phyloP scores from a whole-genome alignment of 192 early-diverging fungal genomes.

The Paraglomus brasilianum region DNA sequence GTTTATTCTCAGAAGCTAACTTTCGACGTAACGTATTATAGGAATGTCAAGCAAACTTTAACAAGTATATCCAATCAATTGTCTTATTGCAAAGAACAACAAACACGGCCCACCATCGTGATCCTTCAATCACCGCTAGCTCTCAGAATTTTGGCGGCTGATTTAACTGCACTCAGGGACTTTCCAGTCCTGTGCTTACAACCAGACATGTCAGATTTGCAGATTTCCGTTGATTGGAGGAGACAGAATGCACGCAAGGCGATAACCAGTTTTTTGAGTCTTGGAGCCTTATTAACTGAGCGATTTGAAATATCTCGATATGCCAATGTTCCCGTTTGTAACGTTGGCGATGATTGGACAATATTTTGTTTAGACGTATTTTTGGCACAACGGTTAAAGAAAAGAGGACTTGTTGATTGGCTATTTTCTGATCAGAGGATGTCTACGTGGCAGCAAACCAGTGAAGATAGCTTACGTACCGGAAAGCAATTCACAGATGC shows the following conservation, averaged over 20 bases:
- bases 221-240: conserved; percentile 85
- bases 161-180: conserved; percentile 53
- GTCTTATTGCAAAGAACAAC: conserved; percentile 58
- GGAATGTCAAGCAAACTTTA: conserved; percentile 52
- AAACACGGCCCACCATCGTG: conserved; percentile 67
- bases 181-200: conserved; percentile 76
- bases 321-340: conserved; percentile 86
- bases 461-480: conserved; percentile 69
- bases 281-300: conserved; percentile 73
- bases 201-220: conserved; percentile 65
- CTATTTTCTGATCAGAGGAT: conserved; percentile 78
- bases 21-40: conserved; percentile 48
- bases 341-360: conserved; percentile 79
- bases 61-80: conserved; percentile 61
- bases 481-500: conserved; percentile 56
- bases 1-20: conserved; percentile 53
- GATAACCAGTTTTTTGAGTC: conserved; percentile 70
- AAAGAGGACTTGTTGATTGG: conserved; percentile 88
- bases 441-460: conserved; percentile 84
- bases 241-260: conserved; percentile 62
- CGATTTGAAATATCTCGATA: conserved; percentile 75
- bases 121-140: conserved; percentile 67
- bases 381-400: conserved; percentile 75
- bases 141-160: conserved; percentile 47
- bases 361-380: conserved; percentile 82